Base-by-base conservation (phyloP, 2,329 filamentous ascomycete genomes). In the Paraconiothyrium brasiliense region DNA sequence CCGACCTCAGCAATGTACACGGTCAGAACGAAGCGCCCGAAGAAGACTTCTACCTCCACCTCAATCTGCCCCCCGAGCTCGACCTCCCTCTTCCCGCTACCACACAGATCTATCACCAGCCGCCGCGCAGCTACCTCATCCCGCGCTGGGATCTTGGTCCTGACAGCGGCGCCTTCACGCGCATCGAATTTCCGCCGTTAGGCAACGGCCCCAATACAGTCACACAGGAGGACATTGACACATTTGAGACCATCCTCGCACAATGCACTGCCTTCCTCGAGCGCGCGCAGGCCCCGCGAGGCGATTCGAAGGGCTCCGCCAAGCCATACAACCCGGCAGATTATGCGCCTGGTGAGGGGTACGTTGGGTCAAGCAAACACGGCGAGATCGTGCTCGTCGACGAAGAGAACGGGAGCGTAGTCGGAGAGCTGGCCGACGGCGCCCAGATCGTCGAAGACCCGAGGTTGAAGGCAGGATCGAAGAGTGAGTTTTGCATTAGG, bases 191-290 rank as follows among this genome's bases (percentile, higher is more conserved):
- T 69, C 94, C 94, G 0, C 77, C 85, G 2, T 82, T 91, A 27
- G 92, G 92, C 22, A 88, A 84, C 62, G 89, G 92, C 0, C 77
- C 83, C 1, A 76, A 76, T 37, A 84, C 86, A 37, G 90, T 92
- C 30, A 87, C 92, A 1, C 93, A 97, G 78, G 94, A 98, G 76
- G 94, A 97, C 77, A 85, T 97, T 46, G 93, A 97, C 76, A 98
- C 94, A 0, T 98, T 97, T 73, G 94, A 98, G 83, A 97, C 94
- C 3, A 98, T 98, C 67, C 85, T 98, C 54, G 94, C 94, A n/a
- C 93, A 98, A 80, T 98, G 94, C 79, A 98, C 94, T 2, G 92
- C 94, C 1, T 98, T 99, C 78, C 86, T 97, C 4, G 94, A 98
- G 79, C 89, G 93, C 48, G 90, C 92, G 10, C 84, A 89, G 44